These are phyloP conservation scores for Metarhizium album DNA, from an alignment of 2,329 filamentous ascomycete species.

Conservation along the genomic window DNA sequence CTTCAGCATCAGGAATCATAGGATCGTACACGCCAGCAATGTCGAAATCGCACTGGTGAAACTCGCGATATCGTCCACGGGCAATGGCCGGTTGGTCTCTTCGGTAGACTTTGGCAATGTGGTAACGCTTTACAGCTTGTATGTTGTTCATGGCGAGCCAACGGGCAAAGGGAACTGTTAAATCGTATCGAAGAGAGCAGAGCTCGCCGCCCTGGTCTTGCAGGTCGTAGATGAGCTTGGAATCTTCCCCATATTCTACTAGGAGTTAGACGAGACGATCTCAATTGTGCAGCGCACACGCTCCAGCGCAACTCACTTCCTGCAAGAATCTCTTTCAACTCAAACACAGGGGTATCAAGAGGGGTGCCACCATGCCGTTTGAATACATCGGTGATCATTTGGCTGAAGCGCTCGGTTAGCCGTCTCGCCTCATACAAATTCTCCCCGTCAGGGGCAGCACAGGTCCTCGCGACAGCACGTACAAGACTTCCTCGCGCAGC, in stretches of 20 bases:
- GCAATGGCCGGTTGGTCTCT: slow-evolving; percentile 53
- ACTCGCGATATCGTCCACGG: slow-evolving; percentile 88
- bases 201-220: slow-evolving; percentile 76
- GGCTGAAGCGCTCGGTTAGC: slow-evolving; percentile 15
- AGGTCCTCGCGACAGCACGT: background rate
- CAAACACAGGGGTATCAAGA: slow-evolving; percentile 76
- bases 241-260: slow-evolving; percentile 74
- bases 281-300: background rate
- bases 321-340: slow-evolving; percentile 74
- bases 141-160: slow-evolving; percentile 89
- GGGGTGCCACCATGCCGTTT: slow-evolving; percentile 73
- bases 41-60: slow-evolving; percentile 96
- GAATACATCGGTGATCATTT: slow-evolving; percentile 65
- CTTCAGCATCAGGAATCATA: slow-evolving; percentile 88
- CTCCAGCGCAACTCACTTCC: slow-evolving; percentile 36
- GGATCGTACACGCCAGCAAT: slow-evolving; percentile 80
- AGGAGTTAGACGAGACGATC: slow-evolving; percentile 2
- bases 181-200: slow-evolving; percentile 67
- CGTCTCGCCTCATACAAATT: background rate
- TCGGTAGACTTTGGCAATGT: slow-evolving; percentile 75
- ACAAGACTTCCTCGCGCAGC: slow-evolving; percentile 69
- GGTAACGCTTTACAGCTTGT: slow-evolving; percentile 82
- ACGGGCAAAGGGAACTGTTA: slow-evolving; percentile 83
- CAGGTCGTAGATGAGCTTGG: slow-evolving; percentile 82
- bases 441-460: too few species aligned